Percentiles rank a stretch among this genome's conserved stretches.
Conservation (phyloP, 108 stramenopile species). For the Stephanodiscus triporus region DNA sequence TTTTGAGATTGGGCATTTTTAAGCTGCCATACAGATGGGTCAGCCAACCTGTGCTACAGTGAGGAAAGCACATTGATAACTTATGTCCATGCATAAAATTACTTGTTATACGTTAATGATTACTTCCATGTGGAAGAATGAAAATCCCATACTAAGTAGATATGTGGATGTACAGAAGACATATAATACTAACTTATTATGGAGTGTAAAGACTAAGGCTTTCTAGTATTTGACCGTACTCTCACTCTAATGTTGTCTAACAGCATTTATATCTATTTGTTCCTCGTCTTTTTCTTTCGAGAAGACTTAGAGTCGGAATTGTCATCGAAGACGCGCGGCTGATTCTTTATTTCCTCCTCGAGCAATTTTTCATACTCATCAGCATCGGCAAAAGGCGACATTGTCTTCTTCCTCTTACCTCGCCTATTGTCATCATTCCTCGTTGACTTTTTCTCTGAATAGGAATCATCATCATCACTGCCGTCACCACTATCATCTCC, state of each 20-base stretch:
- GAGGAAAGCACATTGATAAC: no score
- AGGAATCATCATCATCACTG: conserved; percentile 42
- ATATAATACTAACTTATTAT: no score
- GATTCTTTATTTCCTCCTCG: conserved; percentile 12
- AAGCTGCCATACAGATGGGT: no score
- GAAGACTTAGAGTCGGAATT: background rate
- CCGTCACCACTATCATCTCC: conserved; percentile 33
- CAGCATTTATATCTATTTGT: background rate
- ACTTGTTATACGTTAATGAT: no score
- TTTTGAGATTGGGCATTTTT: no score
- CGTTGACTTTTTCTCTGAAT: conserved; percentile 2
- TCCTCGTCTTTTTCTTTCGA: conserved; percentile 4
- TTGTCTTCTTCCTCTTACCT: conserved; percentile 31
- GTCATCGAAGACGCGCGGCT: background rate
- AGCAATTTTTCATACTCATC: conserved; percentile 65
- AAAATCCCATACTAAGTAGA: background rate
- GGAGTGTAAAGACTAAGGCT: background rate
- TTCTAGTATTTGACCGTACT: background rate
- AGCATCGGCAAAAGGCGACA: conserved; percentile 60
- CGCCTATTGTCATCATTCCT: conserved; percentile 21
- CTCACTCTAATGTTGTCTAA: background rate
- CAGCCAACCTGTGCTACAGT: no score
- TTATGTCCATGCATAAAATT: no score
- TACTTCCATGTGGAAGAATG: background rate
- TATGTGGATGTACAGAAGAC: background rate